Evolutionary conservation across 192 early-diverging fungal genomes (phyloP).

Genomic region (Kappamyces sp.): DNA sequence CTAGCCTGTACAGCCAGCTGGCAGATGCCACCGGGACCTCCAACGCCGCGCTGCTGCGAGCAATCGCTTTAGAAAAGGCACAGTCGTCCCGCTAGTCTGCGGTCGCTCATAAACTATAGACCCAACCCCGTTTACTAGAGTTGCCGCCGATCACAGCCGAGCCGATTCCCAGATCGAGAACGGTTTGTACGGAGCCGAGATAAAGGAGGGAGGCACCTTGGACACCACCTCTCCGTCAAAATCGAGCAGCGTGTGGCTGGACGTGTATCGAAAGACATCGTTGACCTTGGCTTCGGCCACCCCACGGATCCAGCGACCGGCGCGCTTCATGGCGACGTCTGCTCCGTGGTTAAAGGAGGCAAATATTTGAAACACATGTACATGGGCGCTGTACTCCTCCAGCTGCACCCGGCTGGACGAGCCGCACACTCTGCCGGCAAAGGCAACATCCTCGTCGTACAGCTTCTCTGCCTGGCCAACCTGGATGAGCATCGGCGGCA

Average conservation of each 20-base stretch:
- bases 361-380: slow-evolving; percentile 14
- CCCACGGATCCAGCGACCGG: slow-evolving; percentile 10
- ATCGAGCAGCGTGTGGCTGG: neutral
- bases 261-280: neutral
- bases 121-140: no score
- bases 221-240: slow-evolving; percentile 5
- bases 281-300: slow-evolving; percentile 2
- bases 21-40: slow-evolving; percentile 60
- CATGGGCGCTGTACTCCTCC: neutral
- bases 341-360: slow-evolving; percentile 1
- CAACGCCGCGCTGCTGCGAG: slow-evolving; percentile 38
- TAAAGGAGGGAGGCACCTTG: no score
- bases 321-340: neutral
- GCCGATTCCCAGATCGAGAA: no score
- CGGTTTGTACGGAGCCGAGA: no score
- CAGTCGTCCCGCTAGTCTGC: neutral
- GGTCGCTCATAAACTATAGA: neutral
- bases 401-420: neutral
- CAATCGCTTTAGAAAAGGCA: slow-evolving; percentile 28
- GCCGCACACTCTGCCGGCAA: neutral
- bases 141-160: no score
- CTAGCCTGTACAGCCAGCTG: slow-evolving; percentile 45
- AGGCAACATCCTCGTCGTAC: slow-evolving; percentile 4
- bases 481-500: slow-evolving; percentile 10
- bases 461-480: neutral